Base-by-base conservation (phyloP, 1,284 basidiomycete genomes). In the Pulveroboletus sp. region DNA sequence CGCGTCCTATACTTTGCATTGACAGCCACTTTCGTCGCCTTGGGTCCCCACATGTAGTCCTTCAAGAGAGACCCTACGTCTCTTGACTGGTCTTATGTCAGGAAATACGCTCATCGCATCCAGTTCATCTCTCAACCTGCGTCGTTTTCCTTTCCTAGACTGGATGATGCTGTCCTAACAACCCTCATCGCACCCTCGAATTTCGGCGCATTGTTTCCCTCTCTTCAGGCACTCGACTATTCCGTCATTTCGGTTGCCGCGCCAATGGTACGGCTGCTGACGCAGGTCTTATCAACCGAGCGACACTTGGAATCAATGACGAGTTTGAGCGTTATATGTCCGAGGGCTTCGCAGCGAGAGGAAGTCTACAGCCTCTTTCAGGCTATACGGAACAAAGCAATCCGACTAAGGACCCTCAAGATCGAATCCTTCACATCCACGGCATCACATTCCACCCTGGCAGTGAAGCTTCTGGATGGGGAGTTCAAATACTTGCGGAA, bases 71-170 rank as follows among this genome's bases (percentile, higher is more conserved):
- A 62, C 2, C 66, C 60, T 2, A 58, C 63, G 1, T 26, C 44
- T 4, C 35, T 46, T 4, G 72, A 70, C 36, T 73, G 69, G 69
- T 48, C 49, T 5, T 42, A 42, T 25, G 49, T 70, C 48, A 47
- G 45, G 42, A 59, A 61, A 49, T 73, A 73, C 31, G 56, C 70
- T 10, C 63, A 58, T 25, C 71, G 72, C n/a, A 56, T 71, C 20
- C 55, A 50, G 28, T 54, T 35, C 26, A 61, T 71, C 4, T 61
- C 59, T 24, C 65, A 72, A 28, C 67, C 69, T 3, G 57, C 64
- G 28, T 65, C 53, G 10, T 64, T 60, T 45, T 17, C 39, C 25
- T 51, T 71, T 17, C 68, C 70, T 5, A 59, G 42, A 24, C 54
- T 73, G 17, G 59, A 72, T 35, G 70, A 70, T 7, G 56, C 58